These are phyloP conservation scores for Solanum ossicruentum DNA, from an alignment of 257 asterid genomes.

Conservation along the genomic window DNA sequence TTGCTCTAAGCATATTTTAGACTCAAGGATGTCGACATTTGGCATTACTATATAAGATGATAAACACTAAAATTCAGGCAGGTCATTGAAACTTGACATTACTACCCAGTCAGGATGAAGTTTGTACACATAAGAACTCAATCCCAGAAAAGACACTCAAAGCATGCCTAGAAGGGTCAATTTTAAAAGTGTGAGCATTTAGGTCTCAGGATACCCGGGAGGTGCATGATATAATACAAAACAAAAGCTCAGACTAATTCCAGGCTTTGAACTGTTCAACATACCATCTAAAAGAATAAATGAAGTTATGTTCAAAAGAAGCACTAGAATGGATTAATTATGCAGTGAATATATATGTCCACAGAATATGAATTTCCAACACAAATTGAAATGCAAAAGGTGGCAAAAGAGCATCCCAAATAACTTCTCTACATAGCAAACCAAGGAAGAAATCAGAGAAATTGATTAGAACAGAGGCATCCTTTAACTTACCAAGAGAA, in stretches of 20 bases:
- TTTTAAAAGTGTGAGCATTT: background rate
- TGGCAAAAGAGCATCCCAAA: background rate
- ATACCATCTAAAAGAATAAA: background rate
- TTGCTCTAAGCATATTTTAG: background rate
- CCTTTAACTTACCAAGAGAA: conserved; percentile 53
- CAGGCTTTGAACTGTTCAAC: background rate
- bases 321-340: background rate
- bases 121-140: background rate
- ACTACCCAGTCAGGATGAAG: background rate
- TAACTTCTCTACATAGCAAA: background rate
- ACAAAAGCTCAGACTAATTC: background rate
- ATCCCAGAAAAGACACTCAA: background rate
- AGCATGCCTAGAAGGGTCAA: background rate
- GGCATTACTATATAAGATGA: background rate
- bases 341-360: background rate
- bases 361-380: background rate
- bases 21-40: background rate
- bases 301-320: background rate
- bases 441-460: background rate
- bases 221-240: background rate
- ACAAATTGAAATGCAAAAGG: background rate
- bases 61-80: background rate
- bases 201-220: background rate
- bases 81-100: background rate
- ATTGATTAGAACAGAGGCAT: conserved; percentile 1